Evolutionary conservation across 2,329 filamentous ascomycete species (phyloP), one percentile per base, ranked within the genome.

Genomic region (Penicillium sp.): DNA sequence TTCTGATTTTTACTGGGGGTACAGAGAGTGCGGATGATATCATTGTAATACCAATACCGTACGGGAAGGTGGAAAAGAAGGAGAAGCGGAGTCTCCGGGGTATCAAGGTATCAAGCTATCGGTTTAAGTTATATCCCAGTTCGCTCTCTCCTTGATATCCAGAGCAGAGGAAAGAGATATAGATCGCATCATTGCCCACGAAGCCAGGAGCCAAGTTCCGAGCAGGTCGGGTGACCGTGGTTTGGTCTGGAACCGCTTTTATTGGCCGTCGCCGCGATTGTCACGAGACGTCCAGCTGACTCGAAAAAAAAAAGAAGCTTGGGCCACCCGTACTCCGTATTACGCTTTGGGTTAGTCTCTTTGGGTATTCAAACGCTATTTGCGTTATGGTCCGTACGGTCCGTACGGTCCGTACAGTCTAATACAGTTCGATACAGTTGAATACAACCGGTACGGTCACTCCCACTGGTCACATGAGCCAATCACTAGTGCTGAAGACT

Each of bases 151-250:
- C 18, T 1, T 18, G 18, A 18, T 18, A 18, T 18, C 18, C 18
- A 18, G 18, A 18, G 18, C 18, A 18, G 2, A 18, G 18, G 2
- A 18, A 14, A 22, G n/a, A 7, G 7, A 21, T 7, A 36, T 36
- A 36, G 13, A 34, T 13, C 10, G 32, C 14, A 34, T 22, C 32
- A 24, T 22, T 16, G 10, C 24, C 16, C 11, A 21, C 43, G 27
- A 38, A 53, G 41, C 21, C 31, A 45, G 13, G 43, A 54, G 22
- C 18, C 16, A 34, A 18, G 18, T 40, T 40, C 38, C 38, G 38
- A 40, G 14, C 50, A 54, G 63, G 70, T 74, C 72, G 70, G 71
- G 67, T 74, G 72, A 74, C 71, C 71, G 64, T 65, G 63, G 66
- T 72, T 73, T 73, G 69, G 65, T 58, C 67, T 62, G 57, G 62